A percentile compares a stretch with the other conserved stretches of the same genome.
Conservation (phyloP, 495 filamentous ascomycete species). For the Penicillium canescens region DNA sequence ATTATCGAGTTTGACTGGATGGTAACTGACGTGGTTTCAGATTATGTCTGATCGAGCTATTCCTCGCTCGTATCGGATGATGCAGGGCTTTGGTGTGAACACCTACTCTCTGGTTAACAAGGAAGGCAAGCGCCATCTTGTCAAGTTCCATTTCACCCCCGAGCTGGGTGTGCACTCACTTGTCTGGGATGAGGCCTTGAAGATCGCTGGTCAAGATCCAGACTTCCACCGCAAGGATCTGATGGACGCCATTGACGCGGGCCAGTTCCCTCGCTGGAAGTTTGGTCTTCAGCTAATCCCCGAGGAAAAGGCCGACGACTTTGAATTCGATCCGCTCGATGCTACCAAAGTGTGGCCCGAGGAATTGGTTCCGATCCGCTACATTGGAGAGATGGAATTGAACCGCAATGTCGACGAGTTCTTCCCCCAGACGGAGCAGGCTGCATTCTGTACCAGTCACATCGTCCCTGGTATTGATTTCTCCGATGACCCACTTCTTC, state of each 20-base stretch:
- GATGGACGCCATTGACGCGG: constrained; percentile 72
- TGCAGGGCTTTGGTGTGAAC: constrained; percentile 91
- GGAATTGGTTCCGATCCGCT: constrained; percentile 73
- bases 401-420: constrained; percentile 85
- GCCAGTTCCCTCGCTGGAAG: constrained; percentile 73
- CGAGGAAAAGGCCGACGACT: constrained; percentile 71
- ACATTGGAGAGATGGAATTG: constrained; percentile 80
- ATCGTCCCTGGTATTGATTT: constrained; percentile 86
- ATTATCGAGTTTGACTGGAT: background rate
- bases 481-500: constrained; percentile 79
- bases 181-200: constrained; percentile 87
- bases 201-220: constrained; percentile 78
- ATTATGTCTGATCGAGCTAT: constrained; percentile 77
- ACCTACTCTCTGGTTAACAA: constrained; percentile 74
- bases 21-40: constrained; percentile 28
- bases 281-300: constrained; percentile 79
- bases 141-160: constrained; percentile 82
- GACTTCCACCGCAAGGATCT: constrained; percentile 90
- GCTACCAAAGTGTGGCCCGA: constrained; percentile 94
- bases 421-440: constrained; percentile 79
- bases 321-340: constrained; percentile 89
- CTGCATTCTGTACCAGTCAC: constrained; percentile 84
- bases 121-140: constrained; percentile 69
- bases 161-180: constrained; percentile 80
- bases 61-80: constrained; percentile 81